Base-by-base conservation (phyloP, 345 rosid species). In the Rhizophora apiculata region DNA sequence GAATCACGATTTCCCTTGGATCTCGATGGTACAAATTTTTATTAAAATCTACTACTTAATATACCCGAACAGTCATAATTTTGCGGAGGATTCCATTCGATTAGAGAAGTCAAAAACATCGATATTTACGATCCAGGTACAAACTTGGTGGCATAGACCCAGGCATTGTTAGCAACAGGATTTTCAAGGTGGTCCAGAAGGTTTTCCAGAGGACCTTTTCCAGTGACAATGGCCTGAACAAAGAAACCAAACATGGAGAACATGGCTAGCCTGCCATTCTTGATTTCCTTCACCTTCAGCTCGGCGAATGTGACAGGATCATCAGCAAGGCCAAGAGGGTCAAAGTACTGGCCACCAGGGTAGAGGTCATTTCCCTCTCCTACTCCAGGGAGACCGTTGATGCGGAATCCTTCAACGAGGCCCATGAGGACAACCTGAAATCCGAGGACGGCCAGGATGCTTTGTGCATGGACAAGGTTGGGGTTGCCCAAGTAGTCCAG, bases 181-280 rank as follows among this genome's bases (percentile, higher is more conserved):
- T 89, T 72, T 49, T 91, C 96, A 21, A 95, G 81, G 85, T 91
- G 99, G 77, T 91, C 99, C 60, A 91, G 76, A 60, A 94, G 93
- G 71, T 91, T 94, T 81, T 94, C 96, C 56, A 89, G 79, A 18
- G 98, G 98, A 68, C 98, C 97, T 79, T 94, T 94, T 15, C 98
- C 97, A 0, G 96, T 91, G 4, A 94, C 96, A 78, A 91, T 89
- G 64, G 97, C 97, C 79, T 94, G 97, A 55, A 94, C 97, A 60
- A 89, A 94, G 93, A 88, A 94, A 43, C 98, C 97, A 65, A 94
- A 94, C 98, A 94, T 94, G 61, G 98, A 87, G 86, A 94, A 94
- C 98, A 91, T 91, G 70, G 97, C 98, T 24, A 91, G 78, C 68
- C 98, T 76, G 26, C 96, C 98, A 55, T 94, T 91, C 88, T 91